These are phyloP conservation scores for Candida sp. DNA, from an alignment of 1,139 yeast genomes.

Conservation along the genomic window DNA sequence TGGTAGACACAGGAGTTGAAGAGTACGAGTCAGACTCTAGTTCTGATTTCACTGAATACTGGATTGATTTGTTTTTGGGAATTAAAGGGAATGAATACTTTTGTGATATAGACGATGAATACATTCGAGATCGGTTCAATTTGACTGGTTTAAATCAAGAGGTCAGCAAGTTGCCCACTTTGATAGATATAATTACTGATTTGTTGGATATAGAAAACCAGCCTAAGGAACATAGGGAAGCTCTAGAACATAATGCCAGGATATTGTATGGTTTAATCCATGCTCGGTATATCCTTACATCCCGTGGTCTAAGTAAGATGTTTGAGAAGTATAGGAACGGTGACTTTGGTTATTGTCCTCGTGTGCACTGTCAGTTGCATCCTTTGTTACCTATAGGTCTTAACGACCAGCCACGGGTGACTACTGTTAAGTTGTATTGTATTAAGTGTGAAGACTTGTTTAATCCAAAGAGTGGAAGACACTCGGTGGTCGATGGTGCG, in stretches of 20 bases:
- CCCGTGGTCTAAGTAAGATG: constrained; percentile 90
- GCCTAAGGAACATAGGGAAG: constrained; percentile 57
- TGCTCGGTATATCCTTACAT: constrained; percentile 78
- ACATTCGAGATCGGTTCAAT: constrained; percentile 89
- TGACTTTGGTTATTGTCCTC: constrained; percentile 94
- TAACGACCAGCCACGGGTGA: constrained; percentile 78
- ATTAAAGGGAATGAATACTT: constrained; percentile 94
- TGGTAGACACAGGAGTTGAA: constrained; percentile 12
- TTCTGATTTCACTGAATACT: constrained; percentile 71
- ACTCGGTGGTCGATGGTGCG: constrained; percentile 89
- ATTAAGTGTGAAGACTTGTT: constrained; percentile 95
- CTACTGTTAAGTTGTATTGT: constrained; percentile 88
- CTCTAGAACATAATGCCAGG: constrained; percentile 76
- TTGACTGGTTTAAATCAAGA: constrained; percentile 89
- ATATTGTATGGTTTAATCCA: constrained; percentile 59
- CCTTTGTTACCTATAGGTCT: constrained; percentile 93
- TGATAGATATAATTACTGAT: constrained; percentile 85
- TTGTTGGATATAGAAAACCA: constrained; percentile 52
- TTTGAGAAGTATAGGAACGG: constrained; percentile 86
- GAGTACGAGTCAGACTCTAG: constrained; percentile 45
- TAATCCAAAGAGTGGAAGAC: constrained; percentile 87
- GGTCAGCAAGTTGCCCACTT: constrained; percentile 72
- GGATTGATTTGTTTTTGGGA: constrained; percentile 93
- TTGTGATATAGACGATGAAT: constrained; percentile 89
- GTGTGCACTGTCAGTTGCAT: constrained; percentile 86